phyloP scores from a whole-genome alignment of 2,329 filamentous ascomycete species.

The Atkinsonella texensis region DNA sequence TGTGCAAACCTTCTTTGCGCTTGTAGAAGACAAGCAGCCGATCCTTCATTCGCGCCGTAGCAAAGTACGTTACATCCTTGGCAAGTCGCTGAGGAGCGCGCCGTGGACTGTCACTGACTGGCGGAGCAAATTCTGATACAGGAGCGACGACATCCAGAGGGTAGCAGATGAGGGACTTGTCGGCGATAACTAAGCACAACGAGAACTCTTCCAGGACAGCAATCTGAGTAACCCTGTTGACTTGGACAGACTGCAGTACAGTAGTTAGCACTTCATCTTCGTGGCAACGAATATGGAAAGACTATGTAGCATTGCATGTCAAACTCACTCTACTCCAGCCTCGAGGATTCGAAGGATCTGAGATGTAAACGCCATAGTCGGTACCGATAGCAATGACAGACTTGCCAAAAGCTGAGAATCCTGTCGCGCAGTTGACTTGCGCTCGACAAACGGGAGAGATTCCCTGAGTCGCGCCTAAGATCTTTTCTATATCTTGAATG shows the following conservation, averaged over 20 bases:
- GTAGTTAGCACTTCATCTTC: background rate
- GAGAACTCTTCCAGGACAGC: conserved; percentile 94
- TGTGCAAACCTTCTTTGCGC: conserved; percentile 82
- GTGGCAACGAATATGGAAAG: no score
- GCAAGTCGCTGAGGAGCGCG: conserved; percentile 86
- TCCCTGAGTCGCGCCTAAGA: conserved; percentile 57
- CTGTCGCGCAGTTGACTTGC: conserved; percentile 83
- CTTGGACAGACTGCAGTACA: conserved; percentile 55
- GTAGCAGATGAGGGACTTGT: conserved; percentile 85
- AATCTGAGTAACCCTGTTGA: conserved; percentile 74
- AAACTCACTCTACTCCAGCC: conserved; percentile 72
- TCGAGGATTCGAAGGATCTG: conserved; percentile 77
- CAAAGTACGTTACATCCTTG: conserved; percentile 94
- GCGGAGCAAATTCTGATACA: conserved; percentile 47
- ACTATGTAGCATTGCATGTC: background rate
- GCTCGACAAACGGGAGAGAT: conserved; percentile 73
- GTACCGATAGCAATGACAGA: conserved; percentile 90
- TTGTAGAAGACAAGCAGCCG: conserved; percentile 93
- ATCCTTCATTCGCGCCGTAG: conserved; percentile 94
- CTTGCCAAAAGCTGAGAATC: conserved; percentile 74
- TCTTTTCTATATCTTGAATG: conserved; percentile 74
- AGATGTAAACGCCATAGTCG: conserved; percentile 85
- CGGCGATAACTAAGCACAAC: conserved; percentile 79
- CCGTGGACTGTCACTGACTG: conserved; percentile 58
- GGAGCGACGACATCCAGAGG: conserved; percentile 75